Conservation (phyloP, 2,329 filamentous ascomycete species). For the Aureobasidium melanogenum region DNA sequence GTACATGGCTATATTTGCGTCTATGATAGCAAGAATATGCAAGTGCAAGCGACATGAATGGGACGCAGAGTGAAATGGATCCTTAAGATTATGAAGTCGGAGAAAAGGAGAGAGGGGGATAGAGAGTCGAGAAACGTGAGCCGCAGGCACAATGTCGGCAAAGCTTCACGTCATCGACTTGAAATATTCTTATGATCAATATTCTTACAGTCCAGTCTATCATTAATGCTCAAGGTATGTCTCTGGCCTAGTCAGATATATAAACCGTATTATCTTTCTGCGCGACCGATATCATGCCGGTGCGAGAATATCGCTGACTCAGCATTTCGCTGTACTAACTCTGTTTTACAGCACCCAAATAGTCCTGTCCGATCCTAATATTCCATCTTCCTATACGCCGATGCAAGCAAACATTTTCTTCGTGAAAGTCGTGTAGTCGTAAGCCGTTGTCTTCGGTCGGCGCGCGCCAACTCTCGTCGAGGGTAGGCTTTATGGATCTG, state of each 20-base stretch:
- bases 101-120: neutral
- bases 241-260: too few species aligned
- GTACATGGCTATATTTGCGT: neutral
- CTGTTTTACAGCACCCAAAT: neutral
- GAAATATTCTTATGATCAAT: too few species aligned
- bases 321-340: neutral
- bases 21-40: neutral
- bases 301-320: neutral
- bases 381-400: neutral
- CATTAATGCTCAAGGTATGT: neutral
- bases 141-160: neutral
- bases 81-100: neutral
- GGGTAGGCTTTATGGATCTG: neutral
- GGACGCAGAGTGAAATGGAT: neutral
- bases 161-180: neutral
- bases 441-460: neutral
- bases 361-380: neutral
- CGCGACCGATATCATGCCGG: too few species aligned
- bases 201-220: too few species aligned
- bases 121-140: neutral
- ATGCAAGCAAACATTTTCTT: neutral
- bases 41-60: neutral
- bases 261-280: too few species aligned
- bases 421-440: constrained; percentile 3
- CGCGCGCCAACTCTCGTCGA: neutral